These are phyloP conservation scores for Phytophthora fragariaefolia DNA, from an alignment of 352 stramenopile species.

Conservation along the genomic window DNA sequence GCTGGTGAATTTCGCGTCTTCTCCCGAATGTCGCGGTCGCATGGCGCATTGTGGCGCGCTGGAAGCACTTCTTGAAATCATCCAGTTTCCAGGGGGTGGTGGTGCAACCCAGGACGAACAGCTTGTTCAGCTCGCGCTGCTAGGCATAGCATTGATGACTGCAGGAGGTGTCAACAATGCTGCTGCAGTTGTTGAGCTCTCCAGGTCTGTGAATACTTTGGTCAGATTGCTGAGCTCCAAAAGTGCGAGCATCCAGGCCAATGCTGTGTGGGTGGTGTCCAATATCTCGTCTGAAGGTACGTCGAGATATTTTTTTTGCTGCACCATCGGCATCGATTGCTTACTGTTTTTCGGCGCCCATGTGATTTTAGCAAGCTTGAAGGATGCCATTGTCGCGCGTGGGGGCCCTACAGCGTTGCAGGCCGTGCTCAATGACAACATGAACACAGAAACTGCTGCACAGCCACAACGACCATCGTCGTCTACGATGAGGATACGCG, in stretches of 20 bases:
- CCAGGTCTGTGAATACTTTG: slow-evolving; percentile 44
- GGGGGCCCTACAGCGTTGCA: slow-evolving; percentile 68
- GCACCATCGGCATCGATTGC: not conserved
- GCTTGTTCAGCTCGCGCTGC: slow-evolving; percentile 62
- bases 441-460: slow-evolving; percentile 13
- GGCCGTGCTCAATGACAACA: slow-evolving; percentile 64
- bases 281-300: slow-evolving; percentile 74
- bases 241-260: slow-evolving; percentile 66
- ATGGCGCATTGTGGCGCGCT: slow-evolving; percentile 60
- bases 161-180: slow-evolving; percentile 42
- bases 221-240: slow-evolving; percentile 57
- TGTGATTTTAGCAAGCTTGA: slow-evolving; percentile 50
- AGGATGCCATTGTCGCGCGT: slow-evolving; percentile 51
- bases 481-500: slow-evolving; percentile 74
- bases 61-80: slow-evolving; percentile 39
- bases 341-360: not conserved
- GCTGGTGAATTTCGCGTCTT: slow-evolving; percentile 74
- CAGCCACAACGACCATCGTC: slow-evolving; percentile 38
- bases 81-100: slow-evolving; percentile 18
- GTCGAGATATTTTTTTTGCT: not conserved
- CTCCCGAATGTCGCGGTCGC: slow-evolving; percentile 38
- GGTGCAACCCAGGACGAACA: slow-evolving; percentile 52
- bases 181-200: slow-evolving; percentile 42
- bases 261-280: slow-evolving; percentile 79
- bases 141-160: slow-evolving; percentile 73